phyloP scores from a whole-genome alignment of 371 early-diverging fungal species.

The Mucor circinelloides region DNA sequence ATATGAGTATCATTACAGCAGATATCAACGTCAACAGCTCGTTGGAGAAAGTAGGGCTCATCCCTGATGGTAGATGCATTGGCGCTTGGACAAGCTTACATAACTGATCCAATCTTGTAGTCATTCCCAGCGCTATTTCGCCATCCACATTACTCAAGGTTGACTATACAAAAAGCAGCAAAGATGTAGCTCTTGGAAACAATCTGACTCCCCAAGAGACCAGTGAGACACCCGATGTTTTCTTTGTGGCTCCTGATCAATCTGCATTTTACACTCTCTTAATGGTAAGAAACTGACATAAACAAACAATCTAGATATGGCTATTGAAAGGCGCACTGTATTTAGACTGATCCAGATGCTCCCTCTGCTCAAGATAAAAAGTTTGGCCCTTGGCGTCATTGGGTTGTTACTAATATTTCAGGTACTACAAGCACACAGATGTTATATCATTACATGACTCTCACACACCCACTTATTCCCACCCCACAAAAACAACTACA shows the following conservation, averaged over 20 bases:
- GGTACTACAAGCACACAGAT: constrained; percentile 21
- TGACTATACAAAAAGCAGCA: constrained; percentile 31
- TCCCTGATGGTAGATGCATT: constrained; percentile 43
- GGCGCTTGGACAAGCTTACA: neutral
- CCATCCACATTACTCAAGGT: constrained; percentile 40
- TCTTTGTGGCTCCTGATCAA: constrained; percentile 44
- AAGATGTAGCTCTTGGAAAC: constrained; percentile 57
- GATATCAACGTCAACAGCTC: constrained; percentile 43
- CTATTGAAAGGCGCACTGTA: neutral
- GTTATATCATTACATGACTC: no score
- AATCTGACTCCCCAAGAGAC: constrained; percentile 35
- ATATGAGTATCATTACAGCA: constrained; percentile 52
- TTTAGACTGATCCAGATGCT: constrained; percentile 67
- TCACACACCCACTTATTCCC: neutral
- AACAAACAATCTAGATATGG: neutral
- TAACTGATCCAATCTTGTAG: neutral
- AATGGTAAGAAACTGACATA: constrained; percentile 37
- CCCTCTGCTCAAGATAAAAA: constrained; percentile 55
- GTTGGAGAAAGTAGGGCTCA: constrained; percentile 42
- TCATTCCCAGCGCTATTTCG: constrained; percentile 25
- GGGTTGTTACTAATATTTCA: constrained; percentile 63
- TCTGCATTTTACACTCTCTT: constrained; percentile 55
- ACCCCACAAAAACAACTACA: neutral
- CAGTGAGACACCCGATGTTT: constrained; percentile 36
- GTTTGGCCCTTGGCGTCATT: constrained; percentile 65